Percentiles rank a stretch among this genome's conserved stretches.
Evolutionary conservation across 768 basidiomycete species (phyloP).

Genomic region (Boletus tomentosulus): DNA sequence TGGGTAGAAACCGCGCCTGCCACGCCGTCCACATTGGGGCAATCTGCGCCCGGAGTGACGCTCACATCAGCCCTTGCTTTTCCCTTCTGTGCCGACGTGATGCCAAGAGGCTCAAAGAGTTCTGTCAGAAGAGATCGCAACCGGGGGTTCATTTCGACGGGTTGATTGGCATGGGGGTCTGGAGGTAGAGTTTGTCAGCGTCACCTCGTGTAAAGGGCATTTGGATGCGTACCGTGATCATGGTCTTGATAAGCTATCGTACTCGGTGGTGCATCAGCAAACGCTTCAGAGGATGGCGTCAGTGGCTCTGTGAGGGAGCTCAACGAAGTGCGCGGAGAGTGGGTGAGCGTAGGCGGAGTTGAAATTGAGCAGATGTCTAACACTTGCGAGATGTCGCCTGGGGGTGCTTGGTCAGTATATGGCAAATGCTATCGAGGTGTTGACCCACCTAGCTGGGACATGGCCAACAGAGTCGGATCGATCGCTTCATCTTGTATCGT

Average conservation of each 20-base stretch:
- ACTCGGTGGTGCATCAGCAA: constrained; percentile 5
- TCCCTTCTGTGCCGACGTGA: constrained; percentile 13
- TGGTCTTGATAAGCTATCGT: not conserved
- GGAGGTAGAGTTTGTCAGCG: constrained; percentile 4
- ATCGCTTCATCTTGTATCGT: constrained; percentile 23
- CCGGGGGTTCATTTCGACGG: not conserved
- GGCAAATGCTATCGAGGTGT: constrained; percentile 1
- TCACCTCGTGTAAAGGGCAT: not conserved
- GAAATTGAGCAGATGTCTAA: not conserved
- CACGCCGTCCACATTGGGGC: too few relatives aligned
- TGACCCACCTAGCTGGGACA: constrained; percentile 18
- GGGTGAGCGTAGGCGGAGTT: constrained; percentile 19
- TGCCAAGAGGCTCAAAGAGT: not conserved
- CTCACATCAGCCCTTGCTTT: constrained; percentile 7
- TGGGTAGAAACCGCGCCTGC: too few relatives aligned
- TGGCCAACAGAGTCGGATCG: constrained; percentile 31
- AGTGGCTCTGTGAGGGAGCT: constrained; percentile 29
- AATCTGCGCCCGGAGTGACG: too few relatives aligned
- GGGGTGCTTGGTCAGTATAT: not conserved
- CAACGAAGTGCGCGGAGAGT: constrained; percentile 30
- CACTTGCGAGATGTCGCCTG: constrained; percentile 1
- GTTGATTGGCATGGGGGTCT: constrained; percentile 4
- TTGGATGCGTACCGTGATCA: constrained; percentile 4
- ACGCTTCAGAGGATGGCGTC: constrained; percentile 21
- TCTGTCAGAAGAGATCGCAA: not conserved